Base-by-base conservation (phyloP, 768 basidiomycete species). In the Tricholoma terreum region DNA sequence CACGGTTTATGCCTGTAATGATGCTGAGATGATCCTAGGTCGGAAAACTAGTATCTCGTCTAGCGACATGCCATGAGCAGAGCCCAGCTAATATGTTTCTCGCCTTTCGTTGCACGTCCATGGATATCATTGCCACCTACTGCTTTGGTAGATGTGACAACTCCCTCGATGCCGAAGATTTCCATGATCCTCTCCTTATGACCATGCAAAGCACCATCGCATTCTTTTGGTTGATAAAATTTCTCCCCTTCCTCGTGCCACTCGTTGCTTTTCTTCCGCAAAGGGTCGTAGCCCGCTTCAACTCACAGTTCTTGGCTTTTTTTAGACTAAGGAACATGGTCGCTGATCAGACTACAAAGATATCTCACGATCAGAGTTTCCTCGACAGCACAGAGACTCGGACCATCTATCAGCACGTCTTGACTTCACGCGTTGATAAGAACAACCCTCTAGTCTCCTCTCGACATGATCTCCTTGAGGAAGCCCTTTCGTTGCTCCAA, bases 71-170 rank as follows among this genome's bases (percentile, higher is more conserved):
- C 50, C 42, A 61, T 19, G 55, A 61, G 38, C 48, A 59, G 50
- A 56, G 43, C 30, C 69, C 75, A 2, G 65, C 65, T 6, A 65
- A 78, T 52, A 67, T 79, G 62, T 73, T 72, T 64, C 63, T 73
- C 33, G 78, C 76, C 4, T 80, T 76, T 50, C 71, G 77, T 33
- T 75, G 75, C 31, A 67, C 72, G 12, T 71, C 77, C 9, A 62
- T 78, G 58, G 80, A 80, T 58, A 73, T 77, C 50, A 75, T 81
- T 51, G 68, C 77, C 10, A 67, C 72, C 6, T 77, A 78, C 59
- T 74, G 73, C 60, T 79, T 80, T 52, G 69, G 71, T 12, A 62
- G 66, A 24, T 72, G 65, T 19, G 58, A 69, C 30, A 64, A 74
- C 46, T 65, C 71, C 9, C 63, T 78, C 12, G 66, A 70, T 17